Evolutionary conservation across 176 grass and related monocot genomes (phyloP).

Genomic region (Triticum urartu): DNA sequence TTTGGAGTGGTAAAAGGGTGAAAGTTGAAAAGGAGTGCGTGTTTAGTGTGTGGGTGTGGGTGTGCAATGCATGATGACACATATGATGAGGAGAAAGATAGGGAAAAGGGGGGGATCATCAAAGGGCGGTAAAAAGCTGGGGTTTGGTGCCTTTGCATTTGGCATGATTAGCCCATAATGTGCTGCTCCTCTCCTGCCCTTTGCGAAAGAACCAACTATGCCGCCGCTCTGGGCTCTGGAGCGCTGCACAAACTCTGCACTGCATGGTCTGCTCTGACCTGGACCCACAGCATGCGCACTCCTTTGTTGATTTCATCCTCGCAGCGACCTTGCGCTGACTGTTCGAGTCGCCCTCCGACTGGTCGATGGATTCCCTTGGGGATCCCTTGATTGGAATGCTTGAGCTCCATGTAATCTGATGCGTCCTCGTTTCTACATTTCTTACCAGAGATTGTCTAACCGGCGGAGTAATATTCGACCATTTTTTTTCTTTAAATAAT

Average conservation of each 20-base stretch:
- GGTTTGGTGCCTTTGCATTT: constrained; percentile 75
- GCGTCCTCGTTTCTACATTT: neutral
- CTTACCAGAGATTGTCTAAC: neutral
- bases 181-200: constrained; percentile 29
- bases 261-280: neutral
- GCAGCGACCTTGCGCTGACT: no score
- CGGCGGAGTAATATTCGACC: no score
- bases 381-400: no score
- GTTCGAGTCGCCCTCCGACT: no score
- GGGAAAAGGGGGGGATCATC: constrained; percentile 23
- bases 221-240: neutral
- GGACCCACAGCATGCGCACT: neutral
- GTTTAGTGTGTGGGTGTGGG: neutral
- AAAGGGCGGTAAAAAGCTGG: constrained; percentile 59
- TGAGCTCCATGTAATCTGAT: neutral
- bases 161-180: constrained; percentile 94
- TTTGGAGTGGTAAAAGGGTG: constrained; percentile 36
- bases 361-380: no score
- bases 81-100: constrained; percentile 62
- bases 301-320: no score
- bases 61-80: constrained; percentile 52
- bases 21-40: constrained; percentile 47
- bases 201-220: neutral
- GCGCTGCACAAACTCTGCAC: neutral
- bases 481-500: no score